A percentile compares a stretch with the other conserved stretches of the same genome.
These are phyloP conservation scores for Salix purpurea DNA, from an alignment of 345 rosid species.

Conservation along the genomic window DNA sequence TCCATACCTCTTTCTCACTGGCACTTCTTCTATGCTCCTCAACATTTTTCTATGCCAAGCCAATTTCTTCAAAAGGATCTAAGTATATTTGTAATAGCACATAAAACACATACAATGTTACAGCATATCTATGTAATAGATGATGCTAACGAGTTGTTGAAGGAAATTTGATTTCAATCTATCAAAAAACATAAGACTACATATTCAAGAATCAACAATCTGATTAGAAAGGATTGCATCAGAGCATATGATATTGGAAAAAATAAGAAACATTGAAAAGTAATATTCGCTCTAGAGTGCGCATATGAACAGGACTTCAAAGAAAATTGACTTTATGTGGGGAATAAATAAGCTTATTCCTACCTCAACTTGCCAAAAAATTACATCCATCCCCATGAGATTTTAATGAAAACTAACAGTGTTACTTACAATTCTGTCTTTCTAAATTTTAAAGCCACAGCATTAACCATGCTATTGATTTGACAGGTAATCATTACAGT, in stretches of 20 bases:
- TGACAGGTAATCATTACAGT: not conserved
- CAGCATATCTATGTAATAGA: not conserved
- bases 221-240: not conserved
- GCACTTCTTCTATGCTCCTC: slow-evolving; percentile 91
- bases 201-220: not conserved
- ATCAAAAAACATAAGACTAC: not conserved
- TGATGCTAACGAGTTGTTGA: not conserved
- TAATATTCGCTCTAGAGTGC: not conserved
- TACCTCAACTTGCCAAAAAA: not conserved
- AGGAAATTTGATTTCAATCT: not conserved
- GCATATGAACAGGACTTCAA: not conserved
- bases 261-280: not conserved
- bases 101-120: not conserved
- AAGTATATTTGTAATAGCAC: slow-evolving; percentile 44
- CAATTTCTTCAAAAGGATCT: slow-evolving; percentile 91
- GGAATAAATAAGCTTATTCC: not conserved
- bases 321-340: not conserved
- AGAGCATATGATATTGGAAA: not conserved
- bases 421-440: not conserved
- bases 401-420: not conserved
- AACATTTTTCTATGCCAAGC: slow-evolving; percentile 61
- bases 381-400: not conserved
- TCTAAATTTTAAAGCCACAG: not conserved
- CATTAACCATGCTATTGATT: not conserved
- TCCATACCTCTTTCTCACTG: slow-evolving; percentile 68